A percentile compares a stretch with the other conserved stretches of the same genome.
phyloP scores from a whole-genome alignment of 345 rosid species.

The Salix exigua region DNA sequence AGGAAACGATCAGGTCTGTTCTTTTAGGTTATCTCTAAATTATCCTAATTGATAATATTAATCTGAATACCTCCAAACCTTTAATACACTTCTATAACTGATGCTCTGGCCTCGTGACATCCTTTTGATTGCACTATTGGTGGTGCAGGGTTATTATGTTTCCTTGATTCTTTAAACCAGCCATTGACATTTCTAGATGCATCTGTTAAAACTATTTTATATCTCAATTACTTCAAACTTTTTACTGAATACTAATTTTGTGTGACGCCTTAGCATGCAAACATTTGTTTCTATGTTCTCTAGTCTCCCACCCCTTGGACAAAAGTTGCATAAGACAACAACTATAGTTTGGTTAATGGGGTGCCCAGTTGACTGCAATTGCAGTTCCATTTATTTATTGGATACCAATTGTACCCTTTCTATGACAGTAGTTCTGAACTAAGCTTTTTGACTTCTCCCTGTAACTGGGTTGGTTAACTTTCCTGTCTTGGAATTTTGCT shows the following conservation, averaged over 20 bases:
- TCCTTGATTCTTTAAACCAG: not conserved
- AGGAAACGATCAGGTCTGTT: constrained; percentile 93
- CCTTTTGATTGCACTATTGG: not conserved
- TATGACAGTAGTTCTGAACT: not conserved
- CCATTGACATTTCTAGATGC: not conserved
- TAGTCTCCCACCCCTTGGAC: not conserved
- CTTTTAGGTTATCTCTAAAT: constrained; percentile 7
- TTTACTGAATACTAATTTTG: not conserved
- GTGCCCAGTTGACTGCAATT: not conserved
- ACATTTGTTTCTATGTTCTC: not conserved
- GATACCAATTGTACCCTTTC: not conserved
- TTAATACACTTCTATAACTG: no score
- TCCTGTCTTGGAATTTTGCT: not conserved
- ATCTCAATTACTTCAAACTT: not conserved
- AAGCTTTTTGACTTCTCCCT: not conserved
- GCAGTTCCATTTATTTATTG: not conserved
- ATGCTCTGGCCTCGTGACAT: not conserved
- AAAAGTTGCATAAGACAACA: not conserved
- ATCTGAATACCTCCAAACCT: not conserved
- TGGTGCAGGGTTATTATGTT: not conserved
- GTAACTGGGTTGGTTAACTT: not conserved
- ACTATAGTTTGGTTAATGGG: not conserved
- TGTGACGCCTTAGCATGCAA: not conserved
- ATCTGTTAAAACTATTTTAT: not conserved
- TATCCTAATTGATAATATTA: no score